phyloP scores from a whole-genome alignment of 2,329 filamentous ascomycete species.

The Acrocalymma vagum region DNA sequence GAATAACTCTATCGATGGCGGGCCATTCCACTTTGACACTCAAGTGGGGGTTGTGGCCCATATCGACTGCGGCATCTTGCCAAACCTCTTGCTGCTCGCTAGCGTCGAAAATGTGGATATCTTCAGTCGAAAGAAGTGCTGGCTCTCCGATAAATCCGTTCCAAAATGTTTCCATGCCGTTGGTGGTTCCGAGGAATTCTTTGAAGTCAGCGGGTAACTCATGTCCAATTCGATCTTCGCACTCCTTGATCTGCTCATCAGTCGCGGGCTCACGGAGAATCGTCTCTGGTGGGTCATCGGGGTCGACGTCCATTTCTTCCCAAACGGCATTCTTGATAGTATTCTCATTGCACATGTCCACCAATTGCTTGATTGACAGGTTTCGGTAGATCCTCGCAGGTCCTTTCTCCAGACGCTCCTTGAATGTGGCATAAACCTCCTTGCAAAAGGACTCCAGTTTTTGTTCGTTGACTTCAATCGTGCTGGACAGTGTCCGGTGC shows the following conservation, averaged over 20 bases:
- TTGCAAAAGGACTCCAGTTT: slow-evolving; percentile 14
- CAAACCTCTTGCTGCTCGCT: slow-evolving; percentile 20
- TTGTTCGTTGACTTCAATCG: slow-evolving; percentile 20
- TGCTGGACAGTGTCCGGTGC: slow-evolving; percentile 14
- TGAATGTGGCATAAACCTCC: slow-evolving; percentile 18
- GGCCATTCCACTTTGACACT: slow-evolving; percentile 14
- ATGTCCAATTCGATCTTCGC: slow-evolving; percentile 13
- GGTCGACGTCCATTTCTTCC: slow-evolving; percentile 26
- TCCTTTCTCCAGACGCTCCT: slow-evolving; percentile 19
- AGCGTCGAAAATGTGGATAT: slow-evolving; percentile 20
- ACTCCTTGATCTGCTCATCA: slow-evolving; percentile 12
- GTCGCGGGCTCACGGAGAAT: slow-evolving; percentile 21
- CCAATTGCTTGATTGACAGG: slow-evolving; percentile 17
- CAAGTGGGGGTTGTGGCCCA: slow-evolving; percentile 16
- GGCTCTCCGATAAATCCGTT: slow-evolving; percentile 27
- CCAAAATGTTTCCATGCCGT: slow-evolving; percentile 21
- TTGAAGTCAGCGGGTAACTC: slow-evolving; percentile 22
- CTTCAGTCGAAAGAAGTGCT: slow-evolving; percentile 14
- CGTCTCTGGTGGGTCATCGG: slow-evolving; percentile 20
- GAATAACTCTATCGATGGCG: slow-evolving; percentile 14
- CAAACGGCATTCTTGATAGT: slow-evolving; percentile 29
- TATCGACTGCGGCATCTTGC: slow-evolving; percentile 17
- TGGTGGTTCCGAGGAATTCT: slow-evolving; percentile 21
- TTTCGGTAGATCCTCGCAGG: slow-evolving; percentile 10
- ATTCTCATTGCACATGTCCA: slow-evolving; percentile 23